phyloP scores from a whole-genome alignment of 2,329 filamentous ascomycete species.

The Hypoxylon sp. region DNA sequence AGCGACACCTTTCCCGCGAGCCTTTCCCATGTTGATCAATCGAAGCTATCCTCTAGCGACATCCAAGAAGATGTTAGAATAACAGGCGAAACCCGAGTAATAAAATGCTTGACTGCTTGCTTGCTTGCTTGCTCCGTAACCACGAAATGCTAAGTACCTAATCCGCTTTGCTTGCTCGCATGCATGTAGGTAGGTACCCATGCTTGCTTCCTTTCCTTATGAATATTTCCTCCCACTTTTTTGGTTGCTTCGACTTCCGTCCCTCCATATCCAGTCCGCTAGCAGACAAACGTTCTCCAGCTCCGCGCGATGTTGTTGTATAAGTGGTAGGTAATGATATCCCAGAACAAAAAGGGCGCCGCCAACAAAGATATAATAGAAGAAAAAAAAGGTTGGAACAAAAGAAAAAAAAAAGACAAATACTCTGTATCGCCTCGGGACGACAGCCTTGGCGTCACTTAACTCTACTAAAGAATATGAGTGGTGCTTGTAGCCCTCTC shows the following conservation, averaged over 20 bases:
- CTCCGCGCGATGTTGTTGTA: conserved; percentile 4
- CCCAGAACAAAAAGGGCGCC: conserved; percentile 15
- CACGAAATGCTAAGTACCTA: conserved; percentile 17
- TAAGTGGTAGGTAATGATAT: too few species aligned
- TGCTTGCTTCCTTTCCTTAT: background rate
- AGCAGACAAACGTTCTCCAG: conserved; percentile 22
- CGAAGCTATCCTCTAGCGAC: too few species aligned
- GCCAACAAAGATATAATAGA: conserved; percentile 10
- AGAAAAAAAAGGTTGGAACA: too few species aligned
- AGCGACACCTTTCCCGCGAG: conserved; percentile 9
- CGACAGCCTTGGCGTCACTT: conserved; percentile 8
- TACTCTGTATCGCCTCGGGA: conserved; percentile 24
- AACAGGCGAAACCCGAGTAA: too few species aligned
- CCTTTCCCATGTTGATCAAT: background rate
- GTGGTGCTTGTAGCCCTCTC: conserved; percentile 1
- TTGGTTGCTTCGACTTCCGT: conserved; percentile 8
- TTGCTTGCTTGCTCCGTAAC: conserved; percentile 18
- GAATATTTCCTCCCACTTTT: conserved; percentile 2
- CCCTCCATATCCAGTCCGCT: conserved; percentile 24
- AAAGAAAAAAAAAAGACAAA: conserved; percentile 34
- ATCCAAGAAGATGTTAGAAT: too few species aligned
- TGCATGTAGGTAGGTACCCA: too few species aligned
- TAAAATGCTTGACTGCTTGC: background rate
- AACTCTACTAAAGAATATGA: conserved; percentile 23
- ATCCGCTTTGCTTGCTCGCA: conserved; percentile 12